A percentile compares a stretch with the other conserved stretches of the same genome.
Conservation (phyloP, 305 asterid genomes). For the Solanum hybrid region DNA sequence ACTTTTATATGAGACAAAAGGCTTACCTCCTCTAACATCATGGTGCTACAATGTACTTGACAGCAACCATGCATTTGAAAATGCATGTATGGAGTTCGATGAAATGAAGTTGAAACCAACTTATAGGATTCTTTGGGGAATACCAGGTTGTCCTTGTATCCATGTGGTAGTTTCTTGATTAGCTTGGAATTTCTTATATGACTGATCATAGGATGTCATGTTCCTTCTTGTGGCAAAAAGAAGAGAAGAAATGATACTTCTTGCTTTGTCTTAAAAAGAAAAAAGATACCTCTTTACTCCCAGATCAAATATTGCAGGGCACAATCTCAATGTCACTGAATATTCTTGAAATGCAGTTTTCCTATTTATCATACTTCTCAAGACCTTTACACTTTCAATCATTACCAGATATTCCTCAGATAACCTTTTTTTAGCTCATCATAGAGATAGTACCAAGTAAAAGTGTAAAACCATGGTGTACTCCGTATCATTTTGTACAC, state of each 20-base stretch:
- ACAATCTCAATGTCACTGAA: not conserved
- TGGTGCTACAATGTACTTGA: conserved; percentile 18
- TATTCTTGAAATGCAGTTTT: not conserved
- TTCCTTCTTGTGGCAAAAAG: conserved; percentile 1
- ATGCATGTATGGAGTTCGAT: conserved; percentile 98
- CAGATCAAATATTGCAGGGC: not conserved
- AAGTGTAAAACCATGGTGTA: not conserved
- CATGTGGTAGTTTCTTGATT: conserved; percentile 3
- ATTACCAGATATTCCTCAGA: not conserved
- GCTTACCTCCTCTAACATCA: conserved; percentile 18
- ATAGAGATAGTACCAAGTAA: not conserved
- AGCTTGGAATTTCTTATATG: not conserved
- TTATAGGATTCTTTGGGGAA: conserved; percentile 96
- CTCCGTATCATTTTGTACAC: not conserved
- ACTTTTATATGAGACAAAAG: conserved; percentile 5
- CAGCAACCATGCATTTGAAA: conserved; percentile 85
- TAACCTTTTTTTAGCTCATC: not conserved
- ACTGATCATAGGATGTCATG: conserved; percentile 1
- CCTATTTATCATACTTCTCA: not conserved
- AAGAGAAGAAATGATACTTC: not conserved
- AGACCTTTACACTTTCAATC: not conserved
- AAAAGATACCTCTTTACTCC: not conserved
- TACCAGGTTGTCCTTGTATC: conserved; percentile 59
- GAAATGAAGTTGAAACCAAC: conserved; percentile 93
- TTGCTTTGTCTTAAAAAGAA: not conserved